Conservation (phyloP, 495 filamentous ascomycete genomes). For the Parachaetomium inaequale region DNA sequence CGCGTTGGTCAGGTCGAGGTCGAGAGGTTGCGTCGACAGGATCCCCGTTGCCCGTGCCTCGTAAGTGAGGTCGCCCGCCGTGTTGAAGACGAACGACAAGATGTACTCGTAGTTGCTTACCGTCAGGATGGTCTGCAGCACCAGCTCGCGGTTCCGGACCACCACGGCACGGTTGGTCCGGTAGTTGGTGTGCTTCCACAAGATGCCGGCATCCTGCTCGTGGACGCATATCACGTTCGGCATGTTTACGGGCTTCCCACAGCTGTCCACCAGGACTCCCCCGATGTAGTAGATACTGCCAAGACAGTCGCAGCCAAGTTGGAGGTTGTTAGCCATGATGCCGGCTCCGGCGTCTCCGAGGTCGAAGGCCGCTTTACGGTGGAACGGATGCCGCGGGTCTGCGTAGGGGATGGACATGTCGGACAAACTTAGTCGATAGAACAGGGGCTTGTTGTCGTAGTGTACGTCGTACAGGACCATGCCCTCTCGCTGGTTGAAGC, state of each 20-base stretch:
- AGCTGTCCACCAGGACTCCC: conserved; percentile 49
- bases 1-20: conserved; percentile 59
- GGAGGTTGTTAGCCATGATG: conserved; percentile 70
- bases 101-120: conserved; percentile 85
- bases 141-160: conserved; percentile 65
- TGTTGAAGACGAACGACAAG: conserved; percentile 80
- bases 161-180: conserved; percentile 65
- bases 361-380: conserved; percentile 77
- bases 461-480: conserved; percentile 65
- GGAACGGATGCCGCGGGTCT: conserved; percentile 67
- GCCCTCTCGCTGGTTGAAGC: conserved; percentile 71
- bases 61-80: conserved; percentile 73
- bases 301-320: conserved; percentile 66
- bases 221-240: conserved; percentile 78
- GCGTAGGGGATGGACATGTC: conserved; percentile 82
- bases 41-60: conserved; percentile 87
- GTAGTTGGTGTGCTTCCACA: conserved; percentile 83
- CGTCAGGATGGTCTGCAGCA: conserved; percentile 74
- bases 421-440: conserved; percentile 65
- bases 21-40: conserved; percentile 74
- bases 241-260: conserved; percentile 57
- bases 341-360: conserved; percentile 73
- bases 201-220: conserved; percentile 69
- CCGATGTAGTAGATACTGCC: conserved; percentile 74
- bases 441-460: conserved; percentile 63